Evolutionary conservation across 768 basidiomycete species (phyloP).

Genomic region (Gyrodon lividus): DNA sequence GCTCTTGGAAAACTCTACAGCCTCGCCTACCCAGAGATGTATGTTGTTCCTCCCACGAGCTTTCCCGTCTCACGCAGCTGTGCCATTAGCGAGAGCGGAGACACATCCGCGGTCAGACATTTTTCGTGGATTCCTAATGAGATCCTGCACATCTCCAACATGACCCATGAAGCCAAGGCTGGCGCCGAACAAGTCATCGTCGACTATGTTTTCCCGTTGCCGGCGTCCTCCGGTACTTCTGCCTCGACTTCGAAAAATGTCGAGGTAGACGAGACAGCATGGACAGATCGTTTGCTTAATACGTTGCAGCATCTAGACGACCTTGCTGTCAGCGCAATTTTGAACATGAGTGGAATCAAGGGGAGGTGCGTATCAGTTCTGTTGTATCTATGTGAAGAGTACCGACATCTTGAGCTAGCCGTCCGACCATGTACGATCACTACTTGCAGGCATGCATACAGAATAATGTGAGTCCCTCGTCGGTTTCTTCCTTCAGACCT

Average conservation of each 20-base stretch:
- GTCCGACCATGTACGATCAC: conserved; percentile 67
- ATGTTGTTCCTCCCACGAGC: conserved; percentile 26
- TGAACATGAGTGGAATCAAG: conserved; percentile 64
- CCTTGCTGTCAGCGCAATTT: conserved; percentile 52
- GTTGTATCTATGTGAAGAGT: not conserved
- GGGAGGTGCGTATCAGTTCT: conserved; percentile 46
- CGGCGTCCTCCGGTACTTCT: conserved; percentile 39
- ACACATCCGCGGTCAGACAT: conserved; percentile 66
- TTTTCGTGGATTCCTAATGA: conserved; percentile 92
- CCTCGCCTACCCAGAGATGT: conserved; percentile 90
- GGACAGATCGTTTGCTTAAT: conserved; percentile 81
- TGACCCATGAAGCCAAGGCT: conserved; percentile 57
- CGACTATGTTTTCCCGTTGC: conserved; percentile 83
- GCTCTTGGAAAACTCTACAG: conserved; percentile 77
- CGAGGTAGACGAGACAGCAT: conserved; percentile 74
- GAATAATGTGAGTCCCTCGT: conserved; percentile 68
- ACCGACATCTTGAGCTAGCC: conserved; percentile 39
- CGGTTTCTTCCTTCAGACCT: not conserved
- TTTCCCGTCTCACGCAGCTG: conserved; percentile 1
- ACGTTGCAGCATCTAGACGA: conserved; percentile 71
- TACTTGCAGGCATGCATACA: conserved; percentile 73
- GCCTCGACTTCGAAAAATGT: conserved; percentile 43
- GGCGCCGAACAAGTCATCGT: conserved; percentile 65
- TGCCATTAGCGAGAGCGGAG: conserved; percentile 69
- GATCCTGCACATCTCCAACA: conserved; percentile 56